Evolutionary conservation across 768 basidiomycete species (phyloP).

Genomic region (Flagelloscypha sp.): DNA sequence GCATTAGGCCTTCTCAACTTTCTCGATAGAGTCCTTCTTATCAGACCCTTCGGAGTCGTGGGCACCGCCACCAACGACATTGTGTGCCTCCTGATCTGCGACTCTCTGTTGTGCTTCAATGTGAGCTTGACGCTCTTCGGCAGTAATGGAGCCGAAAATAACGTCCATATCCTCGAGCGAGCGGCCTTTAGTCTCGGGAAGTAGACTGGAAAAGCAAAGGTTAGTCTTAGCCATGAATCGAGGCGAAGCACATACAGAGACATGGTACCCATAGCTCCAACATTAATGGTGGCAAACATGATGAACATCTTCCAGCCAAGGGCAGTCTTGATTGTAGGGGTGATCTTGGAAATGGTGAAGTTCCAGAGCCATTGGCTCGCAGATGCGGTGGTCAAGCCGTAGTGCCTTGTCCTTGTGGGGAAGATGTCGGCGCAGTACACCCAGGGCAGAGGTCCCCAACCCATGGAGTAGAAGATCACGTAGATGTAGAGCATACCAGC

Average conservation of each 20-base stretch:
- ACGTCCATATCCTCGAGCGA: slow-evolving; percentile 22
- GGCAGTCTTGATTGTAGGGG: slow-evolving; percentile 36
- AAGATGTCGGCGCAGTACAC: slow-evolving; percentile 81
- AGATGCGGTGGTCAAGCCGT: slow-evolving; percentile 67
- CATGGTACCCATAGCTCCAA: slow-evolving; percentile 42
- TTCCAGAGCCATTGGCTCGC: slow-evolving; percentile 57
- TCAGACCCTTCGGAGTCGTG: too few species aligned
- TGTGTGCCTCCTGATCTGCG: too few species aligned
- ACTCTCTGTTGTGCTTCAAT: too few species aligned
- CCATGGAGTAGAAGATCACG: slow-evolving; percentile 69
- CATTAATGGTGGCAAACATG: slow-evolving; percentile 47
- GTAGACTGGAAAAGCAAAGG: slow-evolving; percentile 12
- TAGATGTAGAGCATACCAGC: slow-evolving; percentile 56
- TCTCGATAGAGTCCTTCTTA: too few species aligned
- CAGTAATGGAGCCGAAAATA: slow-evolving; percentile 39
- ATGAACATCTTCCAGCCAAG: slow-evolving; percentile 48
- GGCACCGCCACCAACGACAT: too few species aligned
- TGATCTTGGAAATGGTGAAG: slow-evolving; percentile 39
- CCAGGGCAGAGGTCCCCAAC: slow-evolving; percentile 61
- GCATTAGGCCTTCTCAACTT: too few species aligned
- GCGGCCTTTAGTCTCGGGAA: slow-evolving; percentile 31
- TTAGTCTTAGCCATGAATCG: background rate
- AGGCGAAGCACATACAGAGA: slow-evolving; percentile 24
- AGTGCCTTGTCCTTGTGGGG: slow-evolving; percentile 76
- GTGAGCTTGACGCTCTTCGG: slow-evolving; percentile 31